A percentile compares a stretch with the other conserved stretches of the same genome.
These are phyloP conservation scores for Cladophialophora chaetospira DNA, from an alignment of 2,329 filamentous ascomycete genomes.

Conservation along the genomic window DNA sequence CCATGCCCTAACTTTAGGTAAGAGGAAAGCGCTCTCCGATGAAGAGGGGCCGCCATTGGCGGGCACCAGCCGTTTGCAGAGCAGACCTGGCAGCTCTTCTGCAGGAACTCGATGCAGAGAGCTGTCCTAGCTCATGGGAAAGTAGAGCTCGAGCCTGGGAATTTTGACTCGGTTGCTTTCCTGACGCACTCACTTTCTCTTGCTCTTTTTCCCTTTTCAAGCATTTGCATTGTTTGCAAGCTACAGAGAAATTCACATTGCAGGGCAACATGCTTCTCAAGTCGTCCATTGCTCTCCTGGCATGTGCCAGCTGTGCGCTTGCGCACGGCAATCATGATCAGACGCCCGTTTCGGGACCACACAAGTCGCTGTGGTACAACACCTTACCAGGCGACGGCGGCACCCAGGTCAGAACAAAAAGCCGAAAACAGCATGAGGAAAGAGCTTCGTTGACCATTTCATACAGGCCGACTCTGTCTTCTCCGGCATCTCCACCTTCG, in stretches of 20 bases:
- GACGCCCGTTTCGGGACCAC: conserved; percentile 66
- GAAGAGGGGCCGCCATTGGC: conserved; percentile 2
- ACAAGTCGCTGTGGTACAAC: conserved; percentile 79
- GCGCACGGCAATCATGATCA: conserved; percentile 65
- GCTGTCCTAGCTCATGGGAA: conserved; percentile 6
- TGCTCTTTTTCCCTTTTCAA: not conserved
- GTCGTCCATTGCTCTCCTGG: conserved; percentile 26
- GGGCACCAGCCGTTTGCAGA: not conserved
- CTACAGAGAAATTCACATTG: not conserved
- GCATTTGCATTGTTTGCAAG: not conserved
- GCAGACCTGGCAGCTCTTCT: conserved; percentile 2
- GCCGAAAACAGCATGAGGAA: no score
- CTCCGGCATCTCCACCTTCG: conserved; percentile 84
- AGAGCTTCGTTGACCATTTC: not conserved
- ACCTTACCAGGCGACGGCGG: conserved; percentile 79
- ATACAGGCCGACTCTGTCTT: conserved; percentile 82
- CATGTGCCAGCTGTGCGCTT: conserved; percentile 54
- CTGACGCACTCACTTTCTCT: not conserved
- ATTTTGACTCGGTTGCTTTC: not conserved
- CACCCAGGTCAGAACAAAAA: conserved; percentile 62
- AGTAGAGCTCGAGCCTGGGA: not conserved
- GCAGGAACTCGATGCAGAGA: conserved; percentile 18
- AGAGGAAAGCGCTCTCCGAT: conserved; percentile 10
- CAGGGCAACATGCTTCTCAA: conserved; percentile 30
- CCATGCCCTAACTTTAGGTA: conserved; percentile 17